A percentile compares a stretch with the other conserved stretches of the same genome.
phyloP scores from a whole-genome alignment of 768 basidiomycete genomes.

The Lactarius deliciosus region DNA sequence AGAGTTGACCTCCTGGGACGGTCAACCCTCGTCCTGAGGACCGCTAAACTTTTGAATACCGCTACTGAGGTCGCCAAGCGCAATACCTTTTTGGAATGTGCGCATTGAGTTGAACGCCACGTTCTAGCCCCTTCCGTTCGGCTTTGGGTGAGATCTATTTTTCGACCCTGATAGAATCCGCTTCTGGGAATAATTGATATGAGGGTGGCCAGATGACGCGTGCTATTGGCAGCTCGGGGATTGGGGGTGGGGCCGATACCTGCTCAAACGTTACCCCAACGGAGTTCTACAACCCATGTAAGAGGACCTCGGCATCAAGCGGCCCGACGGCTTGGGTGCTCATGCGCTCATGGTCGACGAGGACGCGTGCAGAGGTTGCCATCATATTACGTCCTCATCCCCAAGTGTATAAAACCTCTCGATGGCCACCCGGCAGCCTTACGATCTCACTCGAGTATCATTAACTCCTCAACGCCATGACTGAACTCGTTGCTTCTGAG shows the following conservation, averaged over 20 bases:
- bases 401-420: slow-evolving; percentile 12
- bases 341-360: background rate
- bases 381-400: slow-evolving; percentile 8
- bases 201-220: background rate
- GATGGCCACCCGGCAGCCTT: background rate
- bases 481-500: slow-evolving; percentile 31
- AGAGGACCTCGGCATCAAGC: background rate
- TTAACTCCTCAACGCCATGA: slow-evolving; percentile 22
- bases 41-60: background rate
- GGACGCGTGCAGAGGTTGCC: background rate
- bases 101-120: background rate
- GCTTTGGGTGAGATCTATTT: slow-evolving; percentile 2
- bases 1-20: background rate
- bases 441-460: slow-evolving; percentile 12
- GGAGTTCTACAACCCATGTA: background rate
- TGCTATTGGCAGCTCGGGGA: slow-evolving; percentile 1
- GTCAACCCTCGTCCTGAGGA: background rate
- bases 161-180: background rate
- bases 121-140: background rate
- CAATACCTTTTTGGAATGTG: background rate
- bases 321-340: slow-evolving; percentile 1
- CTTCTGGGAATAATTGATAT: background rate
- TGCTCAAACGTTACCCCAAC: slow-evolving; percentile 4
- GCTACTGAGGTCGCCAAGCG: background rate
- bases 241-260: slow-evolving; percentile 9